Base-by-base conservation (phyloP, 2,329 filamentous ascomycete genomes). In the Nannizzia gypsea region DNA sequence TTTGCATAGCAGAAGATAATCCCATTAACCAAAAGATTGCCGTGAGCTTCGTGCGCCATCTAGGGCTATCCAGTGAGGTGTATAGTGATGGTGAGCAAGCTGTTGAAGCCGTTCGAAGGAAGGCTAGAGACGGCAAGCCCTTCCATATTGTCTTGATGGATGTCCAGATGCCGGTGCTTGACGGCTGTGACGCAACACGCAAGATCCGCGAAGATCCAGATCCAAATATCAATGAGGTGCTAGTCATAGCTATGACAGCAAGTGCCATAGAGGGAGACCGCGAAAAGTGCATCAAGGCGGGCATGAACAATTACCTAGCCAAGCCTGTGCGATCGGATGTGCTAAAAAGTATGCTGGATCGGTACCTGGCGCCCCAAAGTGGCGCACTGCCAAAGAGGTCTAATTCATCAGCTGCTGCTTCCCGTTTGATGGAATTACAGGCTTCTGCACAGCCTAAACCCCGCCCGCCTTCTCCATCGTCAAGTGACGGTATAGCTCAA, bases 221-320 rank as follows among this genome's bases (percentile, higher is more conserved):
- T 61, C 86, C 90, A 38, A 81, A 82, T 6, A 89, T 97, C 9
- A 81, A 89, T 58, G 85, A 89, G 64, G 83, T 95, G 1, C 78
- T 96, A n/a, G 88, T 97, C 56, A 96, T 97, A 66, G 92, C 92
- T 59, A 96, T 97, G 92, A 97, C 92, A 0, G 92, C 92, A 0
- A 91, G 87, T 26, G 92, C 92, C 2, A 97, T 97, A 63, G 88
- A 93, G 70, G 92, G 92, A 17, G 92, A 97, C 70, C 81, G 91
- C 55, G 92, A 97, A 71, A 96, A 95, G 74, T 96, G 92, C 66
- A 77, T 96, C n/a, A 89, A 90, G 56, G 89, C 90, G 1, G 92
- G 92, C 50, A 97, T 97, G 92, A 96, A 96, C 72, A 93, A 96
- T 68, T 97, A 96, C 68, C 82, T 96, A 0, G 90, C 92, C 15